These are phyloP conservation scores for Cichorium intybus DNA, from an alignment of 140 eudicot species.

Conservation along the genomic window DNA sequence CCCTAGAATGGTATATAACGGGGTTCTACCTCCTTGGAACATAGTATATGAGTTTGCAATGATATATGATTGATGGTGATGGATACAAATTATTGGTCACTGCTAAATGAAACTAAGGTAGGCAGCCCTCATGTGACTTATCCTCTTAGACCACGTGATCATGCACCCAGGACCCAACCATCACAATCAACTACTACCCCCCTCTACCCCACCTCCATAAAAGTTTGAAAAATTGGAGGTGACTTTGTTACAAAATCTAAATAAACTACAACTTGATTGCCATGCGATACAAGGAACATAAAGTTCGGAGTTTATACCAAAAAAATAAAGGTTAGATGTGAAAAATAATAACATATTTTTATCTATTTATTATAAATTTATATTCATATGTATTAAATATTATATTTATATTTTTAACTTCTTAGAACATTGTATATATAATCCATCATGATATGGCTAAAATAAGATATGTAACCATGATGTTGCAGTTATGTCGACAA, in stretches of 20 bases:
- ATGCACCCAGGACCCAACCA: conserved; percentile 35
- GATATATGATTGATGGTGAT: conserved; percentile 29
- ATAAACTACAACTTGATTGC: conserved; percentile 1
- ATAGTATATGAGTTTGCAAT: conserved; percentile 38
- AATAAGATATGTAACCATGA: too few relatives aligned
- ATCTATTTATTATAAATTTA: too few relatives aligned
- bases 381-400: too few relatives aligned
- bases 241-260: neutral
- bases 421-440: too few relatives aligned
- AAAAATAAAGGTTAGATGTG: neutral
- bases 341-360: neutral
- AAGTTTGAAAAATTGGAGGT: neutral
- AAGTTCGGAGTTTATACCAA: neutral
- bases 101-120: conserved; percentile 35
- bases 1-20: conserved; percentile 34
- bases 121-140: conserved; percentile 52
- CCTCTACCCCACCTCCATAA: conserved; percentile 16
- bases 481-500: too few relatives aligned
- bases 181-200: conserved; percentile 19
- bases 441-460: too few relatives aligned
- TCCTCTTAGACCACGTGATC: conserved; percentile 47
- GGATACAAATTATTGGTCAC: conserved; percentile 39
- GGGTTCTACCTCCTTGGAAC: conserved; percentile 57
- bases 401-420: too few relatives aligned
- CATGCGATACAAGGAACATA: neutral